Percentiles rank a stretch among this genome's conserved stretches.
phyloP scores from a whole-genome alignment of 495 filamentous ascomycete genomes.

The Penicillium goetzii region DNA sequence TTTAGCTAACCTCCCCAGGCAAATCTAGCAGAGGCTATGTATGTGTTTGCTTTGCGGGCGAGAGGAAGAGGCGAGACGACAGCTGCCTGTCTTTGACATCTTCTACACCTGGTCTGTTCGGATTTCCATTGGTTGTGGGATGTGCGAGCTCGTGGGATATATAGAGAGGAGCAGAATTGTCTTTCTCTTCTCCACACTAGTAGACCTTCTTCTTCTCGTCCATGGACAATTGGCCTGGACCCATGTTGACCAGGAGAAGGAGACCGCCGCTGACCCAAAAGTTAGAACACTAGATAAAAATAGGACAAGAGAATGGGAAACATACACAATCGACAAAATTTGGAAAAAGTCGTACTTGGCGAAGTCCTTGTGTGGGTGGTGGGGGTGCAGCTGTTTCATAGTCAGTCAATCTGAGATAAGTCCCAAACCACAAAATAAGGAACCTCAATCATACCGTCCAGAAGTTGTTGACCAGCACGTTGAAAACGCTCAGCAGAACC shows the following conservation, averaged over 20 bases:
- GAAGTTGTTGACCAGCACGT: conserved; percentile 98
- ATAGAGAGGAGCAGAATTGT: conserved; percentile 16
- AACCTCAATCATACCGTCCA: conserved; percentile 80
- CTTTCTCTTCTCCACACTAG: conserved; percentile 47
- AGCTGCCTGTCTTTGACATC: not conserved
- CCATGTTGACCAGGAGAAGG: conserved; percentile 95
- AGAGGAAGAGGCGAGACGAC: not conserved
- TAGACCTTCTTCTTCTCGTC: conserved; percentile 99
- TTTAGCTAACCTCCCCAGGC: not conserved
- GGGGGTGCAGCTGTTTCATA: conserved; percentile 78
- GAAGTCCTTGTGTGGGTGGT: conserved; percentile 99
- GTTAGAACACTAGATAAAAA: conserved; percentile 24
- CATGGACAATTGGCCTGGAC: conserved; percentile 93
- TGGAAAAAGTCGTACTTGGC: conserved; percentile 99
- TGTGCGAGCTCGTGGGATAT: conserved; percentile 17
- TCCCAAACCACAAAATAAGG: not conserved
- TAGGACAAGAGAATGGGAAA: conserved; percentile 14
- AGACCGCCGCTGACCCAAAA: conserved; percentile 70
- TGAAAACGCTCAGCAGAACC: conserved; percentile 93
- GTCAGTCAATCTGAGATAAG: conserved; percentile 28
- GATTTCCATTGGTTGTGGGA: conserved; percentile 14
- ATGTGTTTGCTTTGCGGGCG: not conserved
- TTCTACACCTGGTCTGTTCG: not conserved
- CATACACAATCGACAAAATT: conserved; percentile 96
- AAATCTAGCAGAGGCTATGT: not conserved